Percentiles rank a stretch among this genome's conserved stretches.
phyloP scores from a whole-genome alignment of 2,329 filamentous ascomycete genomes.

The Fusarium stilboides region DNA sequence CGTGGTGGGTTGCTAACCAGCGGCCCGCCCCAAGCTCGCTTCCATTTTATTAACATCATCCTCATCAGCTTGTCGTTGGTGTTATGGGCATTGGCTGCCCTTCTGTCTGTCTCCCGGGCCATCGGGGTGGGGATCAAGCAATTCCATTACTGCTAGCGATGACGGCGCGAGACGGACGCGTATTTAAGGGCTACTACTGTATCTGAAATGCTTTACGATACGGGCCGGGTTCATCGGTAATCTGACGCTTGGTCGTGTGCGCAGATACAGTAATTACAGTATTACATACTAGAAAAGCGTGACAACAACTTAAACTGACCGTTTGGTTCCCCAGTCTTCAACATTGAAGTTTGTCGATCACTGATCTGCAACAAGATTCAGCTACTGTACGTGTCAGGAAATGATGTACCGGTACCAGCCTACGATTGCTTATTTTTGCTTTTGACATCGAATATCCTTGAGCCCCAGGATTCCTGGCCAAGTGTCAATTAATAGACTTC shows the following conservation, averaged over 20 bases:
- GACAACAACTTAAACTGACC: conserved; percentile 8
- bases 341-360: conserved; percentile 24
- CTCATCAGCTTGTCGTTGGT: conserved; percentile 40
- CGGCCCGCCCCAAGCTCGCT: conserved; percentile 42
- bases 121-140: conserved; percentile 38
- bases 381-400: conserved; percentile 8
- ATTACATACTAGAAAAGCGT: conserved; percentile 9
- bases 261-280: not conserved
- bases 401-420: conserved; percentile 9
- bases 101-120: conserved; percentile 29
- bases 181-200: not conserved
- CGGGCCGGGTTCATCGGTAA: conserved; percentile 29
- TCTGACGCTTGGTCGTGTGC: conserved; percentile 32
- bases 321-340: conserved; percentile 9
- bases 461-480: not conserved
- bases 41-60: conserved; percentile 8
- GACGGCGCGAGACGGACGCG: conserved; percentile 11
- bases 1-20: conserved; percentile 42
- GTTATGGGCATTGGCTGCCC: conserved; percentile 39
- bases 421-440: conserved; percentile 9
- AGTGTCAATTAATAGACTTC: not conserved
- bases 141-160: not conserved
- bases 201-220: conserved; percentile 1
- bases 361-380: conserved; percentile 33
- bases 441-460: conserved; percentile 7